Conservation (phyloP, 2,329 filamentous ascomycete genomes). For the Boeremia lycopersici region DNA sequence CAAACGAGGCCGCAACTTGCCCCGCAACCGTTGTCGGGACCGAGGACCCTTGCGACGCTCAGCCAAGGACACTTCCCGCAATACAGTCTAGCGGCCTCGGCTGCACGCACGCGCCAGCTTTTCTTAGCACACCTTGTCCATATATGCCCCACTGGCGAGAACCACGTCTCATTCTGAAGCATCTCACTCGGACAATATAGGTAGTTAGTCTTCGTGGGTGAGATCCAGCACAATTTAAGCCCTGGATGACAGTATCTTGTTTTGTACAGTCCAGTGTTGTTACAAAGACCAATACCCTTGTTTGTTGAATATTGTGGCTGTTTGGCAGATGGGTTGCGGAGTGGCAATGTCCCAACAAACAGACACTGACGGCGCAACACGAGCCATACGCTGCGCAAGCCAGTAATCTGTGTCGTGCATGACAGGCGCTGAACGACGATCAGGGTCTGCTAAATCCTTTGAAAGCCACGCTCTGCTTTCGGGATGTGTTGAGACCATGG, state of each 20-base stretch:
- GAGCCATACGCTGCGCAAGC: conserved; percentile 1
- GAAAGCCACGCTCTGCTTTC: conserved; percentile 9
- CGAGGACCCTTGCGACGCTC: conserved; percentile 15
- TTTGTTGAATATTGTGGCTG: conserved; percentile 1
- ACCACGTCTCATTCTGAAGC: background rate
- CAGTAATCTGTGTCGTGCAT: conserved; percentile 6
- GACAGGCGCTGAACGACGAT: conserved; percentile 4
- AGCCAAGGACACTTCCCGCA: conserved; percentile 16
- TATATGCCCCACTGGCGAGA: conserved; percentile 5
- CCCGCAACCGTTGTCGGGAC: background rate
- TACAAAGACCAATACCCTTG: background rate
- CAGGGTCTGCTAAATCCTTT: conserved; percentile 4
- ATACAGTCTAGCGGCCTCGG: conserved; percentile 12
- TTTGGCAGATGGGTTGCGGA: background rate
- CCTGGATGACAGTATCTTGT: background rate
- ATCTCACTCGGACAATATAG: background rate
- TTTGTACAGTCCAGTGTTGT: too few relatives aligned
- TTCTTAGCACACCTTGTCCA: conserved; percentile 19
- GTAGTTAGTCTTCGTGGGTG: background rate
- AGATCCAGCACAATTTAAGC: background rate
- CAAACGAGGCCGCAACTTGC: background rate
- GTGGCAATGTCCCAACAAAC: conserved; percentile 18
- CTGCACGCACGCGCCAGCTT: conserved; percentile 13
- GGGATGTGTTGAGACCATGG: conserved; percentile 11
- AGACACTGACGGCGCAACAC: background rate